phyloP scores from a whole-genome alignment of 306 rosid species.

The Urtica urens region DNA sequence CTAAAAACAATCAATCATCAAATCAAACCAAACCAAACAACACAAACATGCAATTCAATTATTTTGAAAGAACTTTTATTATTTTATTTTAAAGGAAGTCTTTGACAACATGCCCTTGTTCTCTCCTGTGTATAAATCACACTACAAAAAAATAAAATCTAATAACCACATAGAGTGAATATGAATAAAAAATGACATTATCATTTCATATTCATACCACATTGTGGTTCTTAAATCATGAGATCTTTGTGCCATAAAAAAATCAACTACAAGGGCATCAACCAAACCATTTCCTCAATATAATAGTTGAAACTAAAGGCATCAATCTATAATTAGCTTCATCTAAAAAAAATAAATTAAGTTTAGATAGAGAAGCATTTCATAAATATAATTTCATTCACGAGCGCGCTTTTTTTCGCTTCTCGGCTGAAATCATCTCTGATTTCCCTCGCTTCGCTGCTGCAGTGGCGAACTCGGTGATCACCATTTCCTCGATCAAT shows the following conservation, averaged over 20 bases:
- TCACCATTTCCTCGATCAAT: constrained; percentile 33
- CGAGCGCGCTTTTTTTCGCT: constrained; percentile 10
- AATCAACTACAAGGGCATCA: too few species aligned
- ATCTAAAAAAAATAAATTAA: too few species aligned
- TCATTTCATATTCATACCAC: background rate
- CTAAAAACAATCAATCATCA: too few species aligned
- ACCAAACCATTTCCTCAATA: constrained; percentile 13
- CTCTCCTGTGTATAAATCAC: background rate
- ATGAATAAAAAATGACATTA: background rate
- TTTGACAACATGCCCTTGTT: too few species aligned
- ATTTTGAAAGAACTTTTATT: too few species aligned
- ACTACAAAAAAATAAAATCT: too few species aligned
- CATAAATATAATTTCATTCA: constrained; percentile 24
- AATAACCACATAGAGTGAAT: background rate
- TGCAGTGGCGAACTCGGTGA: constrained; percentile 37
- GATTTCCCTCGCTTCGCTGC: constrained; percentile 26
- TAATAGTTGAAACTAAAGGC: too few species aligned
- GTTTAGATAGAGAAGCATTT: constrained; percentile 25
- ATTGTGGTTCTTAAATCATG: background rate
- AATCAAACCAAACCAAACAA: too few species aligned
- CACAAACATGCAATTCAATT: too few species aligned
- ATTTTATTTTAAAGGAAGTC: too few species aligned
- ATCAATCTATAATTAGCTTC: constrained; percentile 25
- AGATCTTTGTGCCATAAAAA: constrained; percentile 1
- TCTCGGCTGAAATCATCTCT: constrained; percentile 1